These are phyloP conservation scores for Rhamnella rubrinervis DNA, from an alignment of 331 rosid species.

Conservation along the genomic window DNA sequence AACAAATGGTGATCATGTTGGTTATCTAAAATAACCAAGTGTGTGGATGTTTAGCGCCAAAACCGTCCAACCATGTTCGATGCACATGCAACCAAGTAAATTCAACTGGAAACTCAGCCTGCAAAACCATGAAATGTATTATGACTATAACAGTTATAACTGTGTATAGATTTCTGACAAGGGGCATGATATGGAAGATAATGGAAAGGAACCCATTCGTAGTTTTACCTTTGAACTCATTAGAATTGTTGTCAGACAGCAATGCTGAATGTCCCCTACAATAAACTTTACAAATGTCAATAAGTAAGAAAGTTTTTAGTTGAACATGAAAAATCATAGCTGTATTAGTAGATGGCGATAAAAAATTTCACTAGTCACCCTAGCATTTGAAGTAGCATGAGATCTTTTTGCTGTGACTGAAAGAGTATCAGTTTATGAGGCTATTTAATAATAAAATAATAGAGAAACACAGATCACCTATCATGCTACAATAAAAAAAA, in stretches of 20 bases:
- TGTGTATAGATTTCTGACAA: background rate
- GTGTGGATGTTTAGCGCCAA: constrained; percentile 28
- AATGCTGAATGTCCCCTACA: constrained; percentile 39
- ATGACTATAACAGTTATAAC: constrained; percentile 10
- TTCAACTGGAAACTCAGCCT: constrained; percentile 45
- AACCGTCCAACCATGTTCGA: constrained; percentile 64
- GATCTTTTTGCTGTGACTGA: too few relatives aligned
- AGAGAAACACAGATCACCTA: too few relatives aligned
- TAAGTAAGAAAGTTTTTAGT: background rate
- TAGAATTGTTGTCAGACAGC: constrained; percentile 64
- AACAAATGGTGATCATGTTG: constrained; percentile 16
- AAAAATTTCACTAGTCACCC: too few relatives aligned
- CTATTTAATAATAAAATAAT: too few relatives aligned
- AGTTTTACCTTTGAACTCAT: constrained; percentile 52
- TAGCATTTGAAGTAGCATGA: too few relatives aligned
- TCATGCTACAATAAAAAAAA: too few relatives aligned
- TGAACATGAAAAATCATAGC: background rate
- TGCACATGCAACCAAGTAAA: constrained; percentile 63
- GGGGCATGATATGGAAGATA: constrained; percentile 1
- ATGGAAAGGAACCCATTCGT: background rate
- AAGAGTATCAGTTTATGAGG: background rate
- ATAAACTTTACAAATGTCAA: background rate
- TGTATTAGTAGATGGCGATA: too few relatives aligned
- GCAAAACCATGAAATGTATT: constrained; percentile 25
- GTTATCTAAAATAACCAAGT: constrained; percentile 44